Evolutionary conservation across 805 yeast species (phyloP), one percentile per base, ranked within the genome.

Genomic region (Cyberlindnera meyerae): DNA sequence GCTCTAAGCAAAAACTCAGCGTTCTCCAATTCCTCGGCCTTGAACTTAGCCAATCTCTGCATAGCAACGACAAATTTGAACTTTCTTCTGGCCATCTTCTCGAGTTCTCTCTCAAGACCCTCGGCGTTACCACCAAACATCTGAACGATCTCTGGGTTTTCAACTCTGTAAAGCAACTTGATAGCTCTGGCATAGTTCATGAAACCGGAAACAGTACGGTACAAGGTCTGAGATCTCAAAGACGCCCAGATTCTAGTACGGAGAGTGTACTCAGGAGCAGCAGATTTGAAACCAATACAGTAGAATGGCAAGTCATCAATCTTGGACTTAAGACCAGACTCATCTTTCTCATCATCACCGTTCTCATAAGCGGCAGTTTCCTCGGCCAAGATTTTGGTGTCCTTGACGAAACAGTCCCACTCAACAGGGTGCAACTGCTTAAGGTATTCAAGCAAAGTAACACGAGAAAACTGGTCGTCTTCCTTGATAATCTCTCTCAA

Each of bases 211-310:
- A 85, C 68, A 0, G 96, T 87, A 27, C 96, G 65, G 52, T 80
- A 88, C 36, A 87, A 64, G 0, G 96, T 87, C 54, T 87, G 96
- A 2, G 85, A 75, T 51, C 95, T 68, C 36, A 83, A 61, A 0
- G 95, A 84, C 0, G 95, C 84, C 96, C 96, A 87, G 2, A 86
- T 70, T 52, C 95, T 68, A 0, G 95, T 86, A 55, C 94, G 64
- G 43, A 82, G 54, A 3, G 76, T 70, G 47, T 71, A 75, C 37
- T 77, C 79, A 0, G 83, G 79, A 3, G 75, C 68, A 2, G 87
- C 71, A 17, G 75, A 65, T 45, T 77, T 80, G 59, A 81, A 85
- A 0, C 95, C 95, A 46, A 83, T 63, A 47, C 79, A 77, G 43
- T 81, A 75, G 40, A 70, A 77, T 1, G 94, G 90, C 22, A 84